phyloP scores from a whole-genome alignment of 116 monocot species.

The Cymodocea nodosa region DNA sequence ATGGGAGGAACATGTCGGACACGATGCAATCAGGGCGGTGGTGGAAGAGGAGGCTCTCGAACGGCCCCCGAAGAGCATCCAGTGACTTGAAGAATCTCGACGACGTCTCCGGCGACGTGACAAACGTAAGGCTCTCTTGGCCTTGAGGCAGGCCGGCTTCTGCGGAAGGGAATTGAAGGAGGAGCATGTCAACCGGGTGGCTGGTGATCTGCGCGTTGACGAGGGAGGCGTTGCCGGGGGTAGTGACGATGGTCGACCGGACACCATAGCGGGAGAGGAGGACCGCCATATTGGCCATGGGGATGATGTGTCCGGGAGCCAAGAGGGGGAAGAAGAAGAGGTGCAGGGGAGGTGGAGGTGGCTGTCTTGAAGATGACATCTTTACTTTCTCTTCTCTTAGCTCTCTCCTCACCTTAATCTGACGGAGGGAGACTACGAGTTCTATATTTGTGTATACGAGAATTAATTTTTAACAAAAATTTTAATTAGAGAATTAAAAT shows the following conservation, averaged over 20 bases:
- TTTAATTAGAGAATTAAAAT: too few species aligned
- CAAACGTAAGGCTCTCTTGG: conserved; percentile 10
- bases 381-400: background rate
- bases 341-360: conserved; percentile 8
- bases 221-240: background rate
- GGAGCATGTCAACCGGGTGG: conserved; percentile 6
- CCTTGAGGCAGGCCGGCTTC: background rate
- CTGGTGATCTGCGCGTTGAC: background rate
- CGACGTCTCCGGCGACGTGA: conserved; percentile 7
- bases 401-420: too few species aligned
- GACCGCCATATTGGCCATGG: conserved; percentile 42
- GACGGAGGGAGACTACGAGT: too few species aligned
- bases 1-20: conserved; percentile 20
- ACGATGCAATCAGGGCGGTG: conserved; percentile 37
- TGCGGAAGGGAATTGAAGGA: conserved; percentile 11
- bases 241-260: conserved; percentile 13
- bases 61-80: conserved; percentile 15
- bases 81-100: conserved; percentile 8
- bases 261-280: conserved; percentile 35
- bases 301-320: conserved; percentile 47
- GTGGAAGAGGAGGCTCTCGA: conserved; percentile 13
- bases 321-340: conserved; percentile 39
- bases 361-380: background rate
- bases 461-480: too few species aligned
- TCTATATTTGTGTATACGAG: too few species aligned